phyloP scores from a whole-genome alignment of 805 yeast species.

The Metschnikowia koreensis region DNA sequence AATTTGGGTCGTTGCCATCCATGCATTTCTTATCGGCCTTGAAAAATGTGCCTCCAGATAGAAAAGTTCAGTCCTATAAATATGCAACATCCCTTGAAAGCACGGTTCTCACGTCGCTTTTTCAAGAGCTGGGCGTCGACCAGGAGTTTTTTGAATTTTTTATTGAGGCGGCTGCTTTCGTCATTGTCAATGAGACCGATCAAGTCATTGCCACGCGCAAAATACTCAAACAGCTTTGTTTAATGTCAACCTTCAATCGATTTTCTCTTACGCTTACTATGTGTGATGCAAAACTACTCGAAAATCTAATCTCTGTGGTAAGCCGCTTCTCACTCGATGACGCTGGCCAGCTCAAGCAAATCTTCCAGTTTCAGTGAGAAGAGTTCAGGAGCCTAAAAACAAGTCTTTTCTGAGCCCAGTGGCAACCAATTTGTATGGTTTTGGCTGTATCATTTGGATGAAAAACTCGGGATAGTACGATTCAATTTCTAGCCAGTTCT shows the following conservation, averaged over 20 bases:
- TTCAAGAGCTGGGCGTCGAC: slow-evolving; percentile 48
- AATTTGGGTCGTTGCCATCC: slow-evolving; percentile 23
- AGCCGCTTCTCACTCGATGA: background rate
- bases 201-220: slow-evolving; percentile 1
- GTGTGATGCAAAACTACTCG: slow-evolving; percentile 22
- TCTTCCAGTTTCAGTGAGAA: background rate
- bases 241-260: slow-evolving; percentile 21
- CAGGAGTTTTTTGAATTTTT: slow-evolving; percentile 46
- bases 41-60: slow-evolving; percentile 24
- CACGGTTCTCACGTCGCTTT: slow-evolving; percentile 28
- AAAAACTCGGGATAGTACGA: slow-evolving; percentile 34
- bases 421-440: slow-evolving; percentile 20
- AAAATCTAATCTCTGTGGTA: slow-evolving; percentile 7
- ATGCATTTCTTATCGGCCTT: slow-evolving; percentile 28
- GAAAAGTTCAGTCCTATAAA: slow-evolving; percentile 30
- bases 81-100: slow-evolving; percentile 35
- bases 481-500: slow-evolving; percentile 10
- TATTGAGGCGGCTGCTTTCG: slow-evolving; percentile 38
- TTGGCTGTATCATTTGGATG: slow-evolving; percentile 42
- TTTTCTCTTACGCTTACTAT: slow-evolving; percentile 36
- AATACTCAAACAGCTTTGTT: slow-evolving; percentile 8
- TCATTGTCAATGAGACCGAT: background rate
- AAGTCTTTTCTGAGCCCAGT: slow-evolving; percentile 36
- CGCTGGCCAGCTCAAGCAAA: background rate
- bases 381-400: slow-evolving; percentile 6